Evolutionary conservation across 164 flowering plant genomes (phyloP).

Genomic region (Aristolochia contorta): DNA sequence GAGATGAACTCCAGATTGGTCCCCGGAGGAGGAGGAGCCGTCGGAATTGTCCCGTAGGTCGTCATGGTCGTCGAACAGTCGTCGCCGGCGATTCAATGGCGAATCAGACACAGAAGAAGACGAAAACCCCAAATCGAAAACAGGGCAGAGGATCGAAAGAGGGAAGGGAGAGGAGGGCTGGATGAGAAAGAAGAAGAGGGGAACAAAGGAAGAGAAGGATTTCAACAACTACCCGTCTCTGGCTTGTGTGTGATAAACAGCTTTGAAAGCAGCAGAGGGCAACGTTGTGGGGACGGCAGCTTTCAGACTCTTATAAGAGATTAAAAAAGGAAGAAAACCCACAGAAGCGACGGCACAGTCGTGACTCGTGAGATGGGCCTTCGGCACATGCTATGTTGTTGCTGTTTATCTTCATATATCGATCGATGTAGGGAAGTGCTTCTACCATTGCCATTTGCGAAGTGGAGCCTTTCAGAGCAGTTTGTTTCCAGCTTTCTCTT

Average conservation of each 20-base stretch:
- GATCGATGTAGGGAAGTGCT: too few species aligned
- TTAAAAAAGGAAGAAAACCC: background rate
- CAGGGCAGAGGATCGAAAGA: too few species aligned
- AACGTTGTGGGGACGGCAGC: background rate
- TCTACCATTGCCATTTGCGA: too few species aligned
- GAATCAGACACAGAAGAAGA: background rate
- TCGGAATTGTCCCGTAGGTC: slow-evolving; percentile 46
- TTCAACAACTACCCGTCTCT: background rate
- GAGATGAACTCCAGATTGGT: slow-evolving; percentile 15
- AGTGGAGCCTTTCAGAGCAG: too few species aligned
- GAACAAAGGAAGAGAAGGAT: background rate
- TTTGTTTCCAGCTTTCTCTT: too few species aligned
- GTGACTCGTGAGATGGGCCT: background rate
- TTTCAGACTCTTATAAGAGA: background rate
- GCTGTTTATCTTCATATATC: background rate
- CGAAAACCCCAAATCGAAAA: background rate
- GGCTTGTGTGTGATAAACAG: background rate
- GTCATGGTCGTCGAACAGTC: slow-evolving; percentile 25
- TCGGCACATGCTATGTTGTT: background rate
- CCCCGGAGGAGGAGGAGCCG: slow-evolving; percentile 12
- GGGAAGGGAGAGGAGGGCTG: background rate
- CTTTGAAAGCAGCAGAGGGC: too few species aligned
- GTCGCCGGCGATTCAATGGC: background rate
- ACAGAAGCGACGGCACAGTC: background rate
- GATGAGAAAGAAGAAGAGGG: background rate